Evolutionary conservation across 345 rosid genomes (phyloP), one percentile per base, ranked within the genome.

Genomic region (Mallotus nudiflorus): DNA sequence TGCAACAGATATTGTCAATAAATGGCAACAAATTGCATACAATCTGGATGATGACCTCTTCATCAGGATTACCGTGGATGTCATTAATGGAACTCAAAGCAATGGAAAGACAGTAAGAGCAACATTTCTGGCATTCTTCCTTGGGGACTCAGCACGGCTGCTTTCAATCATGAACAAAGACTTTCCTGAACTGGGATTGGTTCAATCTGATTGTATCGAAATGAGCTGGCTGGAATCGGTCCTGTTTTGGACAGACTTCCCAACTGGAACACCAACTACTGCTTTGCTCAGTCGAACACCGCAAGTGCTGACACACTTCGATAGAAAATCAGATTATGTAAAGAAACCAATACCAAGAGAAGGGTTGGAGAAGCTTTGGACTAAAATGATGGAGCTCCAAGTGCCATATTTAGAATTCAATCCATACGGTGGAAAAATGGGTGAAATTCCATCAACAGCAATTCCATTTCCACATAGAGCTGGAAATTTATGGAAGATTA

Each of bases 351-450:
- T 73, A 7, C 72, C 77, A 14, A 70, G 50, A 50, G 24, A 0
- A 5, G 72, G 45, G 4, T 39, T 73, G 8, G 37, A 66, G 18
- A 51, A 66, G 8, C 18, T 67, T 39, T 58, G 66, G 77, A 22
- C 59, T 18, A 60, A 67, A 1, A 37, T n/a, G 39, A 25, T 37
- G 5, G 22, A 66, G 11, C 10, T 73, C 33, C 24, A 59, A n/a
- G 51, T 10, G 2, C 55, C 68, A 27, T 6, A n/a, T 16, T 4
- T 64, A 7, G 11, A 33, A 18, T 73, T 73, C 35, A 67, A 24
- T 5, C 66, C 77, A 28, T 73, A 59, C 31, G 77, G 77, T 1
- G 77, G 77, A 3, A 66, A 53, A 51, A 67, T 73, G 77, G 64
- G 28, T 9, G 29, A 59, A 39, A 60, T 67, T 50, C 39, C 72